Base-by-base conservation (phyloP, 2,329 filamentous ascomycete genomes). In the Ramularia endophylla region DNA sequence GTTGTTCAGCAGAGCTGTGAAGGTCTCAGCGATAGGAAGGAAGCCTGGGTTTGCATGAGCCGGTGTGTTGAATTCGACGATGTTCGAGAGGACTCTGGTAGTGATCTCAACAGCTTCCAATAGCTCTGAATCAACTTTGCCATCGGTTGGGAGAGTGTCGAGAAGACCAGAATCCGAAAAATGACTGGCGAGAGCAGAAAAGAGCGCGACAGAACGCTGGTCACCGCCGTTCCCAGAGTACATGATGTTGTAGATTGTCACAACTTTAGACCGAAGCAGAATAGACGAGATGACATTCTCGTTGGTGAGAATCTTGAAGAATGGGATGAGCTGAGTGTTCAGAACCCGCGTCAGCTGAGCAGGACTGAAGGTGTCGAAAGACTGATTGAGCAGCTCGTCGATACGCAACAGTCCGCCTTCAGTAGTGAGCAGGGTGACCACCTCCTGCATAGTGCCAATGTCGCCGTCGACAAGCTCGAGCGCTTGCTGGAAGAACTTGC, bases 371-470 rank as follows among this genome's bases (percentile, higher is more conserved):
- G 30, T 9, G 7, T 35, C 35, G 17, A 46, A 43, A 8, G 33
- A 12, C 22, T 43, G 40, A 13, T 37, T 36, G 2, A 41, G 22
- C 2, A 58, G 19, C 33, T 55, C 51, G 20, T 43, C 35, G 17
- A 57, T 38, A 7, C 55, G 50, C 9, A 28, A 18, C 5, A 52
- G 44, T 5, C 56, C 55, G 17, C 44, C 46, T 7, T 54, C 49
- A 17, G 45, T 42, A 2, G 56, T 44, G 5, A 59, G 50, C 3
- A 28, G 27, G 1, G n/a, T 42, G 15, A 59, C 48, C 15, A 52
- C 47, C 28, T 55, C 49, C 42, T 59, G 56, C 42, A 51, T 46
- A 4, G 38, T 40, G 2, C 38, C 46, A 9, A 11, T 15, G n/a
- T 32, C 13, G 30, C 17, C 16, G 8, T 17, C 11, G 13, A 18